Conservation (phyloP, 257 asterid genomes). For the Solanum pimpinellifolium region DNA sequence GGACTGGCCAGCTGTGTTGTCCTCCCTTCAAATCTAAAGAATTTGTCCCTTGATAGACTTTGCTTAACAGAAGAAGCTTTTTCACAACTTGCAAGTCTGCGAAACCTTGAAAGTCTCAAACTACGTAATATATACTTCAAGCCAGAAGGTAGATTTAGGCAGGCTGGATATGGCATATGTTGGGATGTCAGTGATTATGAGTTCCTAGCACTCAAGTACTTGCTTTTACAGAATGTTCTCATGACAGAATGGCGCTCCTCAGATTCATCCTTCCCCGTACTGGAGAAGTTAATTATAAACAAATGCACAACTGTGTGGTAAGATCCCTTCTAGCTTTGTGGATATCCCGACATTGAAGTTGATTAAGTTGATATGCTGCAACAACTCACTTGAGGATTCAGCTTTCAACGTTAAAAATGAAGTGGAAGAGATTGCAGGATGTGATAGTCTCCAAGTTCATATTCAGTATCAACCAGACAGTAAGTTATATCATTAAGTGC, state of each 20-base stretch:
- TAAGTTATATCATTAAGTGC: neutral
- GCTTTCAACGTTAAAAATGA: neutral
- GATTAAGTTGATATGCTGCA: neutral
- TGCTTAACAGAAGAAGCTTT: neutral
- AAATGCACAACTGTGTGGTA: neutral
- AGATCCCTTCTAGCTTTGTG: neutral
- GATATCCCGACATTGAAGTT: neutral
- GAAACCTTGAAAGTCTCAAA: neutral
- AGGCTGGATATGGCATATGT: neutral
- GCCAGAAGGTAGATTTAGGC: neutral
- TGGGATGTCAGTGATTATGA: neutral
- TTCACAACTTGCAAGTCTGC: neutral
- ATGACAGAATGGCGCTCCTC: neutral
- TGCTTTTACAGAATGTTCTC: neutral
- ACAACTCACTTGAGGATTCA: neutral
- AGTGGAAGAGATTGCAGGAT: neutral
- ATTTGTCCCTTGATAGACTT: neutral
- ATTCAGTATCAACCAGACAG: too few relatives aligned
- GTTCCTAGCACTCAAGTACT: neutral
- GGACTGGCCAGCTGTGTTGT: neutral
- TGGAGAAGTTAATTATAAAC: neutral
- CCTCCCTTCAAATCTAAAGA: neutral
- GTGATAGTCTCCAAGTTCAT: neutral
- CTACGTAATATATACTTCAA: neutral
- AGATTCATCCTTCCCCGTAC: neutral